phyloP scores from a whole-genome alignment of 352 stramenopile species.

The Thraustotheca clavata region DNA sequence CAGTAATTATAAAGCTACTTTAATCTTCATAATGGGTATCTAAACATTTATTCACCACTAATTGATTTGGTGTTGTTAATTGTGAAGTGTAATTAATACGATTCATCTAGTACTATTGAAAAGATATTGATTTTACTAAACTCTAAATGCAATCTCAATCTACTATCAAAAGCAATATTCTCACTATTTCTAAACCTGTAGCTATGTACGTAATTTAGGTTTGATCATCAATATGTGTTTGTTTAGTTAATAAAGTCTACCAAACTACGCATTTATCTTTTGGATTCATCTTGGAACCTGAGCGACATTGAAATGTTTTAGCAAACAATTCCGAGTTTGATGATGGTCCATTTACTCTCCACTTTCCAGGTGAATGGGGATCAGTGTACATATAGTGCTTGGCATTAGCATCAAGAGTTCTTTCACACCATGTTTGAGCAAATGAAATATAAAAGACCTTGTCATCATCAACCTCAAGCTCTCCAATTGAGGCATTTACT shows the following conservation, averaged over 20 bases:
- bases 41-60: no score
- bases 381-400: conserved; percentile 9
- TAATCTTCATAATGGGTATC: no score
- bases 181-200: no score
- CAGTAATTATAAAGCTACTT: no score
- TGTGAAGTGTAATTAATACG: no score
- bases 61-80: no score
- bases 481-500: conserved; percentile 4
- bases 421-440: conserved; percentile 24
- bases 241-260: conserved; percentile 15
- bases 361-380: conserved; percentile 21
- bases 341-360: conserved; percentile 24
- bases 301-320: conserved; percentile 24
- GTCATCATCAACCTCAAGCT: conserved; percentile 5
- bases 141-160: no score
- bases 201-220: no score
- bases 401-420: conserved; percentile 4
- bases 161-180: no score
- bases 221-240: no score
- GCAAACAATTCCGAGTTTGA: conserved; percentile 25
- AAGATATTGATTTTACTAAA: no score
- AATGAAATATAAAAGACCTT: conserved; percentile 26
- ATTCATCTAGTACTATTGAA: no score
- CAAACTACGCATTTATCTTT: conserved; percentile 23
- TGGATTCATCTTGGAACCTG: conserved; percentile 24